phyloP scores from a whole-genome alignment of 768 basidiomycete genomes.

The Termitomyces sp. region DNA sequence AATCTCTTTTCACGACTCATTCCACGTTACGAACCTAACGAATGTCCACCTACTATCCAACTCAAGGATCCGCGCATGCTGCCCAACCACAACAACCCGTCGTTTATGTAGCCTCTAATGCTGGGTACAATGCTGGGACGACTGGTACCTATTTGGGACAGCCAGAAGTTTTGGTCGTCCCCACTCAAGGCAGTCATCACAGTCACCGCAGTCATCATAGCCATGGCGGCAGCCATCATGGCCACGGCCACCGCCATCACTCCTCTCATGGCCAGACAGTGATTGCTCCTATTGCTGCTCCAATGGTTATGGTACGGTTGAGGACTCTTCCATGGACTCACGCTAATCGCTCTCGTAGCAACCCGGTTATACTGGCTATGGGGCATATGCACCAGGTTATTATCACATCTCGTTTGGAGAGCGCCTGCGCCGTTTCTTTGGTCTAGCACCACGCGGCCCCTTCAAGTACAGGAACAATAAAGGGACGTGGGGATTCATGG shows the following conservation, averaged over 20 bases:
- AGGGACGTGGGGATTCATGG: slow-evolving; percentile 54
- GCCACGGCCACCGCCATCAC: slow-evolving; percentile 20
- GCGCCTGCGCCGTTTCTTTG: slow-evolving; percentile 52
- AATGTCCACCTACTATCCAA: slow-evolving; percentile 34
- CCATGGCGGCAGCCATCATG: slow-evolving; percentile 15
- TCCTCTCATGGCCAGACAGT: slow-evolving; percentile 13
- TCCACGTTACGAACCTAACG: neutral
- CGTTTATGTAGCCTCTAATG: slow-evolving; percentile 27
- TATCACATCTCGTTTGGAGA: slow-evolving; percentile 36
- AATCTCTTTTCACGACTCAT: too few species aligned
- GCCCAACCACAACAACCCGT: slow-evolving; percentile 22
- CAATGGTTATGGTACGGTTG: slow-evolving; percentile 25
- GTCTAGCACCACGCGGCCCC: slow-evolving; percentile 37
- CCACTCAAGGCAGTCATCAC: slow-evolving; percentile 18
- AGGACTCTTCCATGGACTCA: neutral
- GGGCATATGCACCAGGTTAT: slow-evolving; percentile 9
- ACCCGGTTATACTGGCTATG: slow-evolving; percentile 24
- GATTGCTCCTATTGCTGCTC: slow-evolving; percentile 15
- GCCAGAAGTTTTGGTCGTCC: slow-evolving; percentile 13
- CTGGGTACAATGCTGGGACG: slow-evolving; percentile 14
- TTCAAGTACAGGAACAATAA: slow-evolving; percentile 41
- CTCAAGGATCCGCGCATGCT: slow-evolving; percentile 28
- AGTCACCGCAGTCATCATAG: slow-evolving; percentile 16
- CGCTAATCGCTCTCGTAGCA: slow-evolving; percentile 17
- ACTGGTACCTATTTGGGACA: slow-evolving; percentile 11